Conservation (phyloP, 768 basidiomycete species). For the Trametes cubensis region DNA sequence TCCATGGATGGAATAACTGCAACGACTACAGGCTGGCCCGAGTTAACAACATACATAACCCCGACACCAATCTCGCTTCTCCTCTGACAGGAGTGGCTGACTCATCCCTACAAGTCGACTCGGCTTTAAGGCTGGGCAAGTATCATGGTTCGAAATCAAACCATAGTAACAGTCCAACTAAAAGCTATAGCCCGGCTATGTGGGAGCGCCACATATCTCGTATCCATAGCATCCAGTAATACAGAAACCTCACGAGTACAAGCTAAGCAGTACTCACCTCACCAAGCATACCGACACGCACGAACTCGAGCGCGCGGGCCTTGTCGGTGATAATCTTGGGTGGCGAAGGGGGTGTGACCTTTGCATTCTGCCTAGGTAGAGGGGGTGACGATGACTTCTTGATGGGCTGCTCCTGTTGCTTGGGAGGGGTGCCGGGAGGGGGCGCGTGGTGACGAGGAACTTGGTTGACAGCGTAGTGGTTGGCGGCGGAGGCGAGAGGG, state of each 20-base stretch:
- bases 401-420: slow-evolving; percentile 9
- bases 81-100: too few relatives aligned
- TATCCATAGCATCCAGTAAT: too few relatives aligned
- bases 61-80: too few relatives aligned
- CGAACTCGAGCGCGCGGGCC: slow-evolving; percentile 56
- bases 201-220: too few relatives aligned
- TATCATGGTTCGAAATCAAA: too few relatives aligned
- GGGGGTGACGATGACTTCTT: slow-evolving; percentile 54
- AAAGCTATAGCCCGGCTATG: too few relatives aligned
- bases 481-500: slow-evolving; percentile 31
- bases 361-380: slow-evolving; percentile 79
- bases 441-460: slow-evolving; percentile 13
- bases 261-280: slow-evolving; percentile 59
- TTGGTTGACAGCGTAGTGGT: slow-evolving; percentile 31
- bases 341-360: slow-evolving; percentile 79
- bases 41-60: too few relatives aligned
- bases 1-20: too few relatives aligned
- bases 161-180: too few relatives aligned
- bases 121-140: too few relatives aligned
- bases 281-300: slow-evolving; percentile 81
- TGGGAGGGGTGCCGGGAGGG: slow-evolving; percentile 24
- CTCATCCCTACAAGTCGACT: too few relatives aligned
- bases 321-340: slow-evolving; percentile 76
- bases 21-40: too few relatives aligned
- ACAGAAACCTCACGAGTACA: neutral